Evolutionary conservation across 768 basidiomycete genomes (phyloP), one percentile per base, ranked within the genome.

Genomic region (Favolaschia claudopus): DNA sequence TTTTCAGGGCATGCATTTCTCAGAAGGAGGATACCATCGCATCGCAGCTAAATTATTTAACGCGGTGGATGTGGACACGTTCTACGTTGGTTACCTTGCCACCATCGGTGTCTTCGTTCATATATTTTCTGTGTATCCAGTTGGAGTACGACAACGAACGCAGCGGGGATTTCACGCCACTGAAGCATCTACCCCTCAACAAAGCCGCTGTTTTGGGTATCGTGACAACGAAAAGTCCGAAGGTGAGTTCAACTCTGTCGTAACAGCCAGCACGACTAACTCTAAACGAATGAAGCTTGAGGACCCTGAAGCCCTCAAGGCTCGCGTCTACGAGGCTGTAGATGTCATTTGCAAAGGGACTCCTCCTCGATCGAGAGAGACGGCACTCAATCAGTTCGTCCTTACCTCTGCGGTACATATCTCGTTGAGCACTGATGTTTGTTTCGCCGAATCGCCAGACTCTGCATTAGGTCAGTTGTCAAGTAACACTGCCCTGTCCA

Each of bases 61-160:
- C 56, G 75, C 78, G 32, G 76, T 89, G 51, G 81, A 86, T 60
- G 85, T 86, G 34, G 86, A 88, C 64, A 76, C 76, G 29, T 81
- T 80, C 67, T 83, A 82, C 66, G 82, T 82, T 56, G 57, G 76
- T 32, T 48, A 55, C 33, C 37, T 37, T 25, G 34, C 32, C 45
- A 43, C 25, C 25, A 45, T 33, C 33, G 19, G n/a, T 13, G 48
- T 32, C 33, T 7, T 52, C 29, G 43, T 31, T n/a, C 46, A 42
- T 57, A 38, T 58, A 47, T 34, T 10, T 27, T 44, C n/a, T 12
- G 31, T 39, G 46, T 73, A 68, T n/a, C 65, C 62, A 83, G 86
- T 77, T 89, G 34, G 86, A 88, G 71, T 88, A 86, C 68, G 87
- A 89, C 70, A 84, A 82, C n/a, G 81, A 81, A 60, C 84, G 86